Percentiles rank a stretch among this genome's conserved stretches.
These are phyloP conservation scores for Colletotrichum liriopes DNA, from an alignment of 2,329 filamentous ascomycete genomes.

Conservation along the genomic window DNA sequence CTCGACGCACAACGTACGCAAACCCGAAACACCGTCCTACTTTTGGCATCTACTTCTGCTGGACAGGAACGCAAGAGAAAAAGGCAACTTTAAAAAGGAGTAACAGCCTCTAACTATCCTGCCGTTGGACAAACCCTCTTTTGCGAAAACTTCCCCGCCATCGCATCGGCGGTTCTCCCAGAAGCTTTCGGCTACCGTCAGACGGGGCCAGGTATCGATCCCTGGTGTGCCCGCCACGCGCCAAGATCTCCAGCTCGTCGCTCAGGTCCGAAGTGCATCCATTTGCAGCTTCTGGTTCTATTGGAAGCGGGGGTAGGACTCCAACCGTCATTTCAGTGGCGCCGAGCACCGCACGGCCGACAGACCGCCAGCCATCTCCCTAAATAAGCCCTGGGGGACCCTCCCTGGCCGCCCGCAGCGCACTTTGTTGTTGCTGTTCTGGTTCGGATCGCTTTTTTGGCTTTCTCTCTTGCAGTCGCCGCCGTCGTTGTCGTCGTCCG, in stretches of 20 bases:
- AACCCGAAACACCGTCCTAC: slow-evolving; percentile 42
- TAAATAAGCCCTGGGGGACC: slow-evolving; percentile 45
- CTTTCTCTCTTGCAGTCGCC: slow-evolving; percentile 36
- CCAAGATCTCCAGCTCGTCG: slow-evolving; percentile 42
- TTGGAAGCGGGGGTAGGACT: slow-evolving; percentile 44
- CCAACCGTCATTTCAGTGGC: slow-evolving; percentile 44
- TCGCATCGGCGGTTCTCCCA: slow-evolving; percentile 40
- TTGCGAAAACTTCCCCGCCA: slow-evolving; percentile 17
- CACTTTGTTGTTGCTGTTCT: slow-evolving; percentile 15
- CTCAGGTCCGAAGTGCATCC: slow-evolving; percentile 40
- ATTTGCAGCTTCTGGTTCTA: slow-evolving; percentile 30
- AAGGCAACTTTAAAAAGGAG: slow-evolving; percentile 32
- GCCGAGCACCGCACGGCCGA: slow-evolving; percentile 42
- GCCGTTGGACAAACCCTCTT: slow-evolving; percentile 28
- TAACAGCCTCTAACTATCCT: slow-evolving; percentile 10
- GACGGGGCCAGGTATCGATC: slow-evolving; percentile 40
- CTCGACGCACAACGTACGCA: slow-evolving; percentile 40
- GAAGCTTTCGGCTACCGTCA: slow-evolving; percentile 39
- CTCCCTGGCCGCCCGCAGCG: slow-evolving; percentile 40
- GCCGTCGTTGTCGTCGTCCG: slow-evolving; percentile 2
- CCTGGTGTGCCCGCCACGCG: slow-evolving; percentile 42
- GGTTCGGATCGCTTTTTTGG: slow-evolving; percentile 34
- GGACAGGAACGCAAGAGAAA: slow-evolving; percentile 38
- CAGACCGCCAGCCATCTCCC: slow-evolving; percentile 37
- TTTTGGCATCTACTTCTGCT: slow-evolving; percentile 43